Evolutionary conservation across 2,329 filamentous ascomycete genomes (phyloP).

Genomic region (Paracorniculantispora psalliotae): DNA sequence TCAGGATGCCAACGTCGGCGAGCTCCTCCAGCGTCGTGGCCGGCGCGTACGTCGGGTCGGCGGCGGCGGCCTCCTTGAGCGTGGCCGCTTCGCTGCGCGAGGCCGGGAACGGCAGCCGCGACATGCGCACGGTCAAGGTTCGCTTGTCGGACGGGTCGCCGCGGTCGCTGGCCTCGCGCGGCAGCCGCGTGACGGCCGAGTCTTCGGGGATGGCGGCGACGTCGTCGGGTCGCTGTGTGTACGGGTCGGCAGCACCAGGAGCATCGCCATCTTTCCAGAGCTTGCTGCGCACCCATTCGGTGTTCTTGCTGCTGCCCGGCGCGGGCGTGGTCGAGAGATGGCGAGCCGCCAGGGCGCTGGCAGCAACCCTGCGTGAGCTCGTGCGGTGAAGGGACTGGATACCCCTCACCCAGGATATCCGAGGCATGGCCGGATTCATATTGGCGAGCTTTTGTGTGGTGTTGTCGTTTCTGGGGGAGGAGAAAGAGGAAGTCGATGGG

Average conservation of each 20-base stretch:
- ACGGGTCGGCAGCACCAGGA: constrained; percentile 35
- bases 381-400: constrained; percentile 28
- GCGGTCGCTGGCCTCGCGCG: constrained; percentile 25
- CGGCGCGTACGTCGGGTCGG: constrained; percentile 40
- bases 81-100: constrained; percentile 28
- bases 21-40: constrained; percentile 42
- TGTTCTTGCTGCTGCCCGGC: constrained; percentile 27
- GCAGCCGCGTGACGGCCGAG: constrained; percentile 23
- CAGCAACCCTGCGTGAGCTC: constrained; percentile 19
- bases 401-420: constrained; percentile 35
- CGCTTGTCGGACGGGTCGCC: constrained; percentile 16
- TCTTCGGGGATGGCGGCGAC: constrained; percentile 24
- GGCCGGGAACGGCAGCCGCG: constrained; percentile 30
- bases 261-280: constrained; percentile 35
- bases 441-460: neutral
- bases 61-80: constrained; percentile 26
- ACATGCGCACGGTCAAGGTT: constrained; percentile 23
- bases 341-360: constrained; percentile 24
- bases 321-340: constrained; percentile 31
- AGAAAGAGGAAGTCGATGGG: neutral
- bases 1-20: constrained; percentile 42
- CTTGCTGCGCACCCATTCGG: constrained; percentile 35
- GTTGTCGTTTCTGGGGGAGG: neutral
- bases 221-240: constrained; percentile 26
- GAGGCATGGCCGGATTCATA: constrained; percentile 31